A percentile compares a stretch with the other conserved stretches of the same genome.
phyloP scores from a whole-genome alignment of 371 early-diverging fungal species.

The Furculomyces boomerangus region DNA sequence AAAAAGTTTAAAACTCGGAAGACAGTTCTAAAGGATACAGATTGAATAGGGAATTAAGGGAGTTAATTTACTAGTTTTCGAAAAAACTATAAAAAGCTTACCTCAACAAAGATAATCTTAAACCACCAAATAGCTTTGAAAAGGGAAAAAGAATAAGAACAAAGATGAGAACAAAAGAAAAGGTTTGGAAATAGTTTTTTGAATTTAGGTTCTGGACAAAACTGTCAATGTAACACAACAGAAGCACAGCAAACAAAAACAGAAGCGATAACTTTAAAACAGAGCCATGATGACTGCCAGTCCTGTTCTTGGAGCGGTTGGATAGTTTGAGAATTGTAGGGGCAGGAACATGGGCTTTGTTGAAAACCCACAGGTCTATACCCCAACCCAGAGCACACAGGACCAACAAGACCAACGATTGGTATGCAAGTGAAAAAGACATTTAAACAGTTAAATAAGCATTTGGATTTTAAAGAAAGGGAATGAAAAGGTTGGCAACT shows the following conservation, averaged over 20 bases:
- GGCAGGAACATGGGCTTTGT: conserved; percentile 8
- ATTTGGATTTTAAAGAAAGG: no score
- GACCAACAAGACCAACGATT: conserved; percentile 12
- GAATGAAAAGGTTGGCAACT: no score
- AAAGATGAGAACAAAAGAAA: neutral
- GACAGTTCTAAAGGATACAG: conserved; percentile 11
- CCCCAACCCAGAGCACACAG: conserved; percentile 19
- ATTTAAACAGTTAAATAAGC: conserved; percentile 6
- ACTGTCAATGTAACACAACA: conserved; percentile 3
- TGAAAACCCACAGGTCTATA: conserved; percentile 13
- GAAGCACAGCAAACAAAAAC: conserved; percentile 9
- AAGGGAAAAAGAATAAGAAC: neutral
- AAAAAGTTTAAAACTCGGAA: conserved; percentile 16
- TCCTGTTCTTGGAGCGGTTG: conserved; percentile 1
- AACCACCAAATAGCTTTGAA: neutral
- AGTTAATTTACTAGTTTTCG: neutral
- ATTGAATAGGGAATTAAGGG: conserved; percentile 9
- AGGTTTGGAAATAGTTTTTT: conserved; percentile 1
- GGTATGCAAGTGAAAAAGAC: conserved; percentile 17
- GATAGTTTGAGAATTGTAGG: conserved; percentile 11
- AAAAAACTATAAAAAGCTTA: neutral
- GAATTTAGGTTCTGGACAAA: conserved; percentile 4
- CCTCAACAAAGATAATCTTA: neutral
- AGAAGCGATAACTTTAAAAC: conserved; percentile 5
- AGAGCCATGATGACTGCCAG: neutral